phyloP scores from a whole-genome alignment of 768 basidiomycete species.

The Tulasnella sp. region DNA sequence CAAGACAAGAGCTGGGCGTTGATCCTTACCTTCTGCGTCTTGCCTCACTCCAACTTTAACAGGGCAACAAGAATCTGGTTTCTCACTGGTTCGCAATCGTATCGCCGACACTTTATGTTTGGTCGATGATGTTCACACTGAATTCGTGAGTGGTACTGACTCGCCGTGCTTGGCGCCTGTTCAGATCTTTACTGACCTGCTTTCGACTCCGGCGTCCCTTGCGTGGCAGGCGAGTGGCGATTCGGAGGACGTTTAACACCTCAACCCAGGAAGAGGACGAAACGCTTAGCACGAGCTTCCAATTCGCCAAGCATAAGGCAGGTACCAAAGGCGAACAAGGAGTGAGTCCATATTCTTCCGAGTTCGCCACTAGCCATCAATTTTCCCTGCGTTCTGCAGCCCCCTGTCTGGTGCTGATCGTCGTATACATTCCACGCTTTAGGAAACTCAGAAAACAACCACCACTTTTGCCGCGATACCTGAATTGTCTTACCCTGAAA shows the following conservation, averaged over 20 bases:
- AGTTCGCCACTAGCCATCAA: too few relatives aligned
- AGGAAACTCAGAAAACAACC: too few relatives aligned
- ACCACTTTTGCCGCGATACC: too few relatives aligned
- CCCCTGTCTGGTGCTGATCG: too few relatives aligned
- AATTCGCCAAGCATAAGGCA: background rate
- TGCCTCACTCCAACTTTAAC: too few relatives aligned
- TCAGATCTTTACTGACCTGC: background rate
- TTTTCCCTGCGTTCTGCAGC: too few relatives aligned
- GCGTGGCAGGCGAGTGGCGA: background rate
- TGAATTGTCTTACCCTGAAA: too few relatives aligned
- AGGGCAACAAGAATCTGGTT: background rate
- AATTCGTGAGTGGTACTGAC: slow-evolving; percentile 5
- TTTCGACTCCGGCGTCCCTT: background rate
- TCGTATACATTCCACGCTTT: too few relatives aligned
- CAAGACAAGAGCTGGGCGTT: background rate
- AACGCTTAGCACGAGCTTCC: background rate
- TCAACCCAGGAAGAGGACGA: background rate
- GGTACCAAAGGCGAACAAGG: background rate
- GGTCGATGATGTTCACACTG: slow-evolving; percentile 17
- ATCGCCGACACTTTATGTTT: background rate
- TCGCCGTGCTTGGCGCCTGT: background rate
- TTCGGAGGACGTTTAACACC: background rate
- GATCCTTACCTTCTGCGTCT: background rate
- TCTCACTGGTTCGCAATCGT: background rate
- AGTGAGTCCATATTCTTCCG: background rate